A percentile compares a stretch with the other conserved stretches of the same genome.
phyloP scores from a whole-genome alignment of 331 rosid species.

The Arachis monticola region DNA sequence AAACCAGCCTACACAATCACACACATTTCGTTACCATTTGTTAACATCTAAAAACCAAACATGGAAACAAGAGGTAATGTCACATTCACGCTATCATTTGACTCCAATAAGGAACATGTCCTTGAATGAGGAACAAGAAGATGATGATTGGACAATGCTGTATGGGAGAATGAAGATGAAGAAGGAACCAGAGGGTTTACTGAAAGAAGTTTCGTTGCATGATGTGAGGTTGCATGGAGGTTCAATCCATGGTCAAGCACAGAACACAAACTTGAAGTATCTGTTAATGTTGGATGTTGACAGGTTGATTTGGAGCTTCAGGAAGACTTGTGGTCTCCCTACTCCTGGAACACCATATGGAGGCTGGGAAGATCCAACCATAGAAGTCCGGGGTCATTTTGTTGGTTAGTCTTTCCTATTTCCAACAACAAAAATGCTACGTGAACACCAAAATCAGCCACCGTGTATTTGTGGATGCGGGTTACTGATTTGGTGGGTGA shows the following conservation, averaged over 20 bases:
- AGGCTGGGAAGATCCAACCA: slow-evolving; percentile 61
- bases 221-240: slow-evolving; percentile 60
- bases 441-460: no score
- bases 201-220: slow-evolving; percentile 62
- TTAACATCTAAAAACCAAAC: slow-evolving; percentile 54
- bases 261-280: slow-evolving; percentile 65
- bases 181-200: slow-evolving; percentile 48
- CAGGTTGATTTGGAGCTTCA: slow-evolving; percentile 75
- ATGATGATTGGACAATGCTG: slow-evolving; percentile 55
- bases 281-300: slow-evolving; percentile 68
- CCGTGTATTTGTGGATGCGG: no score
- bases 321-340: slow-evolving; percentile 69
- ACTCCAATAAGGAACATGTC: slow-evolving; percentile 57
- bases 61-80: slow-evolving; percentile 53
- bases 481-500: no score
- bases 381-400: slow-evolving; percentile 82
- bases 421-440: no score
- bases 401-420: slow-evolving; percentile 57
- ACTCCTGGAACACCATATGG: slow-evolving; percentile 63
- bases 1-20: slow-evolving; percentile 58
- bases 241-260: slow-evolving; percentile 60
- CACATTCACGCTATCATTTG: slow-evolving; percentile 57
- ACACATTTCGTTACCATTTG: slow-evolving; percentile 50
- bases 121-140: slow-evolving; percentile 51
- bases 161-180: slow-evolving; percentile 50